Percentiles rank a stretch among this genome's conserved stretches.
These are phyloP conservation scores for Kodamaea sp. DNA, from an alignment of 1,139 yeast genomes.

Conservation along the genomic window DNA sequence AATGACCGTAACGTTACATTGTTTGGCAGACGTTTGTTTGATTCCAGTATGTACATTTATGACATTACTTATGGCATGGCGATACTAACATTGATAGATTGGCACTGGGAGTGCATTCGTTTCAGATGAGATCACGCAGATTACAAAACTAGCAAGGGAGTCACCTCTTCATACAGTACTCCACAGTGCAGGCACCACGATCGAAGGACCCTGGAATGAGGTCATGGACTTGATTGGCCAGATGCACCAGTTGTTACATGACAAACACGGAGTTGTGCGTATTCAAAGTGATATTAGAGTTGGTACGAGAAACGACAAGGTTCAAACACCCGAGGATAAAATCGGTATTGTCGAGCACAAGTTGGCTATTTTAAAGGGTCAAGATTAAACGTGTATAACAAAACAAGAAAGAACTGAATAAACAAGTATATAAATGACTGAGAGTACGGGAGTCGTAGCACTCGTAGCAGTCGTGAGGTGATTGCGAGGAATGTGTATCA, in stretches of 20 bases:
- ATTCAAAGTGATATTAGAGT: conserved; percentile 83
- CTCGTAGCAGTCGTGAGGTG: too few species aligned
- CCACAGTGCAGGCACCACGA: conserved; percentile 89
- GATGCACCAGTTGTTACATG: conserved; percentile 68
- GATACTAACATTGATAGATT: conserved; percentile 38
- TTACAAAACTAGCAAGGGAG: conserved; percentile 58
- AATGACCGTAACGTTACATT: conserved; percentile 48
- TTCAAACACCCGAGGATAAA: conserved; percentile 64
- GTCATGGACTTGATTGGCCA: conserved; percentile 79
- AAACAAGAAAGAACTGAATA: too few species aligned
- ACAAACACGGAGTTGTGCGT: conserved; percentile 60
- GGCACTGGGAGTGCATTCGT: conserved; percentile 79
- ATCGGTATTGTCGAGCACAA: conserved; percentile 57
- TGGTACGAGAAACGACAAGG: conserved; percentile 74
- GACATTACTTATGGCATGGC: not conserved
- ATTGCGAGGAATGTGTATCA: too few species aligned
- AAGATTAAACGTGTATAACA: too few species aligned
- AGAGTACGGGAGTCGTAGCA: too few species aligned
- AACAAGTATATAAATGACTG: too few species aligned
- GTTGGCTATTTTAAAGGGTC: conserved; percentile 19
- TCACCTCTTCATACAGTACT: conserved; percentile 64
- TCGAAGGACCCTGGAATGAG: conserved; percentile 89
- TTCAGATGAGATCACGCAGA: conserved; percentile 70
- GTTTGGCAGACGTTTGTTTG: conserved; percentile 79
- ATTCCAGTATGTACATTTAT: conserved; percentile 53